Percentiles rank a stretch among this genome's conserved stretches.
phyloP scores from a whole-genome alignment of 2,329 filamentous ascomycete genomes.

The Curvularia verruculosa region DNA sequence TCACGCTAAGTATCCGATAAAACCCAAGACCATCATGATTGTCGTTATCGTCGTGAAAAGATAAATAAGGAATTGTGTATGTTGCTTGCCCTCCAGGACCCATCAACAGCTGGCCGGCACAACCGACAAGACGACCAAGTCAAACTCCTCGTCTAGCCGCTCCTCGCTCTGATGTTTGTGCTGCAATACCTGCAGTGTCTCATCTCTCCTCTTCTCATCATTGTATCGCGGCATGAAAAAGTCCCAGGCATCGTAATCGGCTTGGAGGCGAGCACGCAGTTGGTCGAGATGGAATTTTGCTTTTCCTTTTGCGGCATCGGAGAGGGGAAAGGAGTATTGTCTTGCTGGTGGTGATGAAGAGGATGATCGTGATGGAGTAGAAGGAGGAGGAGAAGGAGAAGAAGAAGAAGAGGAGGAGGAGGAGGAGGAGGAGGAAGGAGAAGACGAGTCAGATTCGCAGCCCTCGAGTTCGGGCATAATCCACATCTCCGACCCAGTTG shows the following conservation, averaged over 20 bases:
- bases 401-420: constrained; percentile 2
- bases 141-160: constrained; percentile 45
- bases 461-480: constrained; percentile 43
- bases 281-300: constrained; percentile 41
- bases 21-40: not conserved
- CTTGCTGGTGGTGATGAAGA: not conserved
- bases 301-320: constrained; percentile 28
- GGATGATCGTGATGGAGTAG: not conserved
- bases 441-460: constrained; percentile 28
- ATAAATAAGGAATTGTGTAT: not conserved
- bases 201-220: constrained; percentile 24
- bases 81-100: not conserved
- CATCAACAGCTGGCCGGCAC: constrained; percentile 3
- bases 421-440: not conserved
- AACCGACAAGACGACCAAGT: constrained; percentile 38
- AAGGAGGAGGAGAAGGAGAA: not conserved
- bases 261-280: constrained; percentile 29
- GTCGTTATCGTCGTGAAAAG: not conserved
- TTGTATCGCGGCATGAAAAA: constrained; percentile 40
- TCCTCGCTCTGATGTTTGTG: constrained; percentile 26
- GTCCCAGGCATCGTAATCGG: constrained; percentile 44
- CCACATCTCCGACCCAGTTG: constrained; percentile 38
- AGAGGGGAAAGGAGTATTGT: constrained; percentile 28
- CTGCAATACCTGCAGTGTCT: not conserved
- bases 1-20: not conserved